Base-by-base conservation (phyloP, 2,329 filamentous ascomycete species). In the Fusarium sp. region DNA sequence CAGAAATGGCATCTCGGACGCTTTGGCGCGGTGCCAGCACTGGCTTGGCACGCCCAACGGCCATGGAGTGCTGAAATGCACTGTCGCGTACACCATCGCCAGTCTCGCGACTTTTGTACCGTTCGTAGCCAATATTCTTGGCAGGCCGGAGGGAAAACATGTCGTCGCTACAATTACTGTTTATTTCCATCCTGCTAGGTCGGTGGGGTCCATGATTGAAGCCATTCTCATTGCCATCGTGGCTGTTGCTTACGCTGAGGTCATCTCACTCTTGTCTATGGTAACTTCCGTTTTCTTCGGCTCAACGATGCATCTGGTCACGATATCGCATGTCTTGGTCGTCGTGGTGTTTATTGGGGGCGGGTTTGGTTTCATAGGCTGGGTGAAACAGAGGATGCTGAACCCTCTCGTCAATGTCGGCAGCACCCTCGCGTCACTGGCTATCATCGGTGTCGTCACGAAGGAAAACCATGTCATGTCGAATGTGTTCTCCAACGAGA, bases 161-260 rank as follows among this genome's bases (percentile, higher is more conserved):
- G 91, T 97, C 72, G 94, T 97, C 50, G 94, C 94, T 34, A 98
- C 95, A 2, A 90, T 98, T 53, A 97, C 94, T 0, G 94, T 98
- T 10, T 98, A 97, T 76, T 98, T 98, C 74, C 95, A 98, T 77
- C 94, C 95, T 2, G 93, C 94, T 2, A 87, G 95, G 55, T 93
- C 93, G 17, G 88, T 90, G 10, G 95, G 95, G 0, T 96, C 93
- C 66, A 97, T 98, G 94, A 87, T 93, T 57, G 93, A 97, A 79
- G 95, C 94, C 4, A 88, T 92, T 14, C 81, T 95, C 15, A 89
- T 96, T 50, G 93, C 93, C 5, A 81, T 92, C 18, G 85, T 92
- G 14, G 95, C 94, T 1, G 93, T 97, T 66, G 81, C 90, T 24
- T 98, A 97, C 40, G 81, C 81, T 0, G 79, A 82, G 66, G 82